Percentiles rank a stretch among this genome's conserved stretches.
phyloP scores from a whole-genome alignment of 2,329 filamentous ascomycete genomes.

The Trichothecium sympodiale region DNA sequence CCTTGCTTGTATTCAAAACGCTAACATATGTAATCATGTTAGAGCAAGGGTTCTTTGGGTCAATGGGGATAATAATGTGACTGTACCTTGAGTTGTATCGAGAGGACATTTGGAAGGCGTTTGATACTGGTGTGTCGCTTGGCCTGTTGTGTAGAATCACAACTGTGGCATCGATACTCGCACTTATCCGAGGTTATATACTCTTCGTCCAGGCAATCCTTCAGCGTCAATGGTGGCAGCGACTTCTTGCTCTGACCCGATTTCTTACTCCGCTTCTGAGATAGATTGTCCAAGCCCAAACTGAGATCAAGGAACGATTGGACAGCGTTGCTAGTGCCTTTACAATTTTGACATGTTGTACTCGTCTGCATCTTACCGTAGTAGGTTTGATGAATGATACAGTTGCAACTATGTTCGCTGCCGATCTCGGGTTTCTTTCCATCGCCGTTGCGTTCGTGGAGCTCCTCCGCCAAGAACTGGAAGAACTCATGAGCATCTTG shows the following conservation, averaged over 20 bases:
- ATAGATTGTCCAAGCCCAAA: slow-evolving; percentile 67
- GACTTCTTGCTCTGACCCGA: slow-evolving; percentile 29
- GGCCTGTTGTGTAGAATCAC: slow-evolving; percentile 65
- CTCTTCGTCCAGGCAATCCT: slow-evolving; percentile 70
- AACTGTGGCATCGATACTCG: slow-evolving; percentile 78
- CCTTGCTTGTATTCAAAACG: slow-evolving; percentile 64
- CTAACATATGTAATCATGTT: slow-evolving; percentile 18
- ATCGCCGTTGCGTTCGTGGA: slow-evolving; percentile 74
- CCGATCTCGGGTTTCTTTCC: slow-evolving; percentile 49
- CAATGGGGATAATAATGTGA: background rate
- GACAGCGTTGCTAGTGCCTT: slow-evolving; percentile 68
- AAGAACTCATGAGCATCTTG: slow-evolving; percentile 98
- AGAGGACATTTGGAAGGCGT: slow-evolving; percentile 75
- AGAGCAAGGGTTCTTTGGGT: background rate
- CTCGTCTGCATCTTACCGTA: slow-evolving; percentile 86
- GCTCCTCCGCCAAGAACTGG: slow-evolving; percentile 84
- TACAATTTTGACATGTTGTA: slow-evolving; percentile 82
- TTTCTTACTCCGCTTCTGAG: slow-evolving; percentile 54
- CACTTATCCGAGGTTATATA: slow-evolving; percentile 83
- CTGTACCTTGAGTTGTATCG: slow-evolving; percentile 80
- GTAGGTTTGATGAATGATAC: slow-evolving; percentile 89
- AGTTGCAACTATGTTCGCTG: slow-evolving; percentile 61
- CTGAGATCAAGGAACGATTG: slow-evolving; percentile 89
- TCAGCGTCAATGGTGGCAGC: slow-evolving; percentile 35
- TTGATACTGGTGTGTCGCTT: slow-evolving; percentile 78